Conservation (phyloP, 2,329 filamentous ascomycete genomes). For the Boeremia lycopersici region DNA sequence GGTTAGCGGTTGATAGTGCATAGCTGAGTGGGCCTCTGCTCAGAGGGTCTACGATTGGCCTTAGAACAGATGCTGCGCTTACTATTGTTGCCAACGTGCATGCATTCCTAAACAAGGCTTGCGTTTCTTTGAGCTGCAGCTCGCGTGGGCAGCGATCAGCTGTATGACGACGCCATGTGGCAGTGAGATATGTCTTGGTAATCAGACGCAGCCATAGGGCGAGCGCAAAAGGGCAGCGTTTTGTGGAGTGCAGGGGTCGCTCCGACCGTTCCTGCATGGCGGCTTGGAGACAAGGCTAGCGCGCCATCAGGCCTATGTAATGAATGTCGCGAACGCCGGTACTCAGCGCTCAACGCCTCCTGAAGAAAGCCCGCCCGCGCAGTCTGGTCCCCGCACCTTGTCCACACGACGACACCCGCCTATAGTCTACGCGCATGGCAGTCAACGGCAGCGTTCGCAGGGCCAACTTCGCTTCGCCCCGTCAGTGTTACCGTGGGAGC, state of each 20-base stretch:
- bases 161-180: constrained; percentile 13
- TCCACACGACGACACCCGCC: not conserved
- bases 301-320: constrained; percentile 8
- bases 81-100: constrained; percentile 11
- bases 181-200: constrained; percentile 17
- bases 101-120: not conserved
- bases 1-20: not conserved
- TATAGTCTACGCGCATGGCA: constrained; percentile 24
- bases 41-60: not conserved
- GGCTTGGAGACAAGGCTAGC: constrained; percentile 13
- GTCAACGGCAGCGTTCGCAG: constrained; percentile 34
- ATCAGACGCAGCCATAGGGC: constrained; percentile 22
- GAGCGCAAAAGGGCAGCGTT: constrained; percentile 17
- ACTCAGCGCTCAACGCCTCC: constrained; percentile 15
- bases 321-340: constrained; percentile 2
- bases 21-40: not conserved
- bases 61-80: not conserved
- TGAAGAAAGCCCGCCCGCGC: constrained; percentile 7
- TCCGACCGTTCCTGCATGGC: constrained; percentile 16
- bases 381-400: not conserved
- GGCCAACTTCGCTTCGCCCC: constrained; percentile 27
- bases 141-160: constrained; percentile 3
- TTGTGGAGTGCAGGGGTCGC: not conserved
- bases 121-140: constrained; percentile 4
- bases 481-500: constrained; percentile 19